phyloP scores from a whole-genome alignment of 2,329 filamentous ascomycete genomes.

The Alternaria longipes region DNA sequence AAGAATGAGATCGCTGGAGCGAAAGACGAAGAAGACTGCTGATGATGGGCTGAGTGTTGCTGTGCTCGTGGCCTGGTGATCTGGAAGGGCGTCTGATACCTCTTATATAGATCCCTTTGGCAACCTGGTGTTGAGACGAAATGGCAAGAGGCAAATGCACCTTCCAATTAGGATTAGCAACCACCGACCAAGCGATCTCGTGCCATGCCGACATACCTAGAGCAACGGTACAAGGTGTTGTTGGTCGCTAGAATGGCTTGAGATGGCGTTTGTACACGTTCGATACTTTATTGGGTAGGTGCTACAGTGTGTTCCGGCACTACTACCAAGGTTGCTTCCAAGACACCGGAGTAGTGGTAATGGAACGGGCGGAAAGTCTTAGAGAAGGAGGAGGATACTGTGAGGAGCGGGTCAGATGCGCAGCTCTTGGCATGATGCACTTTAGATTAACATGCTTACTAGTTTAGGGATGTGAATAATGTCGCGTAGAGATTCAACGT shows the following conservation, averaged over 20 bases:
- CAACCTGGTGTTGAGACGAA: conserved; percentile 17
- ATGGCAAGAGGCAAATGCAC: conserved; percentile 31
- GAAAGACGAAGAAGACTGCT: conserved; percentile 22
- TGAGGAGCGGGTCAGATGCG: conserved; percentile 28
- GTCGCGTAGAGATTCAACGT: conserved; percentile 24
- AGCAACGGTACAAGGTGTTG: conserved; percentile 23
- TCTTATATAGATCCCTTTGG: conserved; percentile 43
- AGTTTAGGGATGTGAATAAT: conserved; percentile 42
- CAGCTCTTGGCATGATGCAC: conserved; percentile 41
- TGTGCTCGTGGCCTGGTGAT: conserved; percentile 41
- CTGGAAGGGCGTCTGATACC: conserved; percentile 17
- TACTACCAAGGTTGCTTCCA: conserved; percentile 24
- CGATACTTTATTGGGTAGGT: conserved; percentile 44
- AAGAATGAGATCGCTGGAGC: conserved; percentile 23
- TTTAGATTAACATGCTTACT: conserved; percentile 46
- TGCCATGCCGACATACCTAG: conserved; percentile 27
- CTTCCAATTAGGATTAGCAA: conserved; percentile 45
- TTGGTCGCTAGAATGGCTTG: conserved; percentile 29
- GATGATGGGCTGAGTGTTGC: conserved; percentile 33
- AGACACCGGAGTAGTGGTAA: conserved; percentile 37
- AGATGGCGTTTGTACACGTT: conserved; percentile 37
- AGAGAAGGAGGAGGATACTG: conserved; percentile 29
- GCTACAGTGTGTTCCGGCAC: conserved; percentile 37
- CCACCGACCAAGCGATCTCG: conserved; percentile 21
- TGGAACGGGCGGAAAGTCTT: conserved; percentile 25